Base-by-base conservation (phyloP, 495 filamentous ascomycete genomes). In the Penicillium maclennaniae region DNA sequence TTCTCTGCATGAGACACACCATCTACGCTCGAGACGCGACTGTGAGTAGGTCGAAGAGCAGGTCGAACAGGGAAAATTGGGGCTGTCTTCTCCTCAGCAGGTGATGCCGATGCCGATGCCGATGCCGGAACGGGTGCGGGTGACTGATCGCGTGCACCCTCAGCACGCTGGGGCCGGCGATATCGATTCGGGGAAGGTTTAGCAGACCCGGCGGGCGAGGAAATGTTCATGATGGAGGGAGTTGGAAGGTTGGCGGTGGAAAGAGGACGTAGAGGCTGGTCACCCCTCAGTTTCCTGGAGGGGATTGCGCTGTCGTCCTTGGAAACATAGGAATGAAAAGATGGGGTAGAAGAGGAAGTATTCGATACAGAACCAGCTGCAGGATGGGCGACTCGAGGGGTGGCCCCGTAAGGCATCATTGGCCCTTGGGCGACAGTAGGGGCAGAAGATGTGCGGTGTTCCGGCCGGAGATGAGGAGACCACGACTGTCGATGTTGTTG, bases 101-200 rank as follows among this genome's bases (percentile, higher is more conserved):
- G 40, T 20, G 54, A 39, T 9, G 57, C 19, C 6, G 73, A 70
- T 23, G 23, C 23, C 23, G 73, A 70, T 23, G 23, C 23, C 23
- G 23, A 5, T 20, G 70, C 67, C 39, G 70, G 61, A 16, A 70
- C 70, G 15, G 77, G 71, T 8, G 72, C 71, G 15, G 77, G 71
- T 7, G 75, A 71, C 41, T 69, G 73, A 28, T 70, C 68, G 47
- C 67, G 75, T 26, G 63, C 62, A 26, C 70, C 67, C 47, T 83
- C 78, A 9, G 70, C 61, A 38, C 80, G 71, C 36, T 79, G 80
- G 47, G 77, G 75, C 21, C 73, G 83, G 48, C 82, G 76, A 62
- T 88, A 88, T 7, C 86, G 82, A 67, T 88, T 83, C 7, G 85
- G 85, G 4, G 82, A 82, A 14, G 86, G 77, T 53, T 87, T 84